A percentile compares a stretch with the other conserved stretches of the same genome.
Evolutionary conservation across 2,329 filamentous ascomycete species (phyloP).

Genomic region (Pyricularia sp.): DNA sequence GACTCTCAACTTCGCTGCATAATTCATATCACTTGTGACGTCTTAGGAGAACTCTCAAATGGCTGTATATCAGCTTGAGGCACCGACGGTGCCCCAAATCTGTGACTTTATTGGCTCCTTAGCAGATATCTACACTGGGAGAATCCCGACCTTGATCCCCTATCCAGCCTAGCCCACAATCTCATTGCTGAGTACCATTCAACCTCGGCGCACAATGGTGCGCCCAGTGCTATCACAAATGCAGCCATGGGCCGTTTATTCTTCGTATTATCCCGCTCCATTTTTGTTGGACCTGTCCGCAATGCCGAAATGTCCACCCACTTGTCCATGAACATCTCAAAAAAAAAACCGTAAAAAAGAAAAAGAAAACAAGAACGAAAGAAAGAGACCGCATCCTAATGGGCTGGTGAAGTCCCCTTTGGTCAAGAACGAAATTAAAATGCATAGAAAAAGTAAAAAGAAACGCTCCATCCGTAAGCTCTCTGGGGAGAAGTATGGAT

Average conservation of each 20-base stretch:
- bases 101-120: conserved; percentile 4
- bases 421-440: background rate
- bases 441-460: background rate
- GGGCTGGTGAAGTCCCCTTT: background rate
- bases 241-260: background rate
- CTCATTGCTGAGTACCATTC: background rate
- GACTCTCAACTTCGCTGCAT: background rate
- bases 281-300: background rate
- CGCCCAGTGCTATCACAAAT: background rate
- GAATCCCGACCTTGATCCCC: background rate
- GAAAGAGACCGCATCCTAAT: background rate
- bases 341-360: background rate
- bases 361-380: background rate
- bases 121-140: conserved; percentile 1
- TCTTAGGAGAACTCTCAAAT: background rate
- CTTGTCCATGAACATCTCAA: too few species aligned
- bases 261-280: background rate
- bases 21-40: background rate
- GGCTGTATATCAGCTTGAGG: conserved; percentile 1
- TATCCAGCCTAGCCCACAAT: background rate
- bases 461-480: background rate
- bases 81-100: conserved; percentile 1
- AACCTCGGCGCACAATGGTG: background rate
- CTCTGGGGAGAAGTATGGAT: background rate
- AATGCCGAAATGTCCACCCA: background rate